Conservation (phyloP, 108 stramenopile species). For the Pseudonitzschia pungens region DNA sequence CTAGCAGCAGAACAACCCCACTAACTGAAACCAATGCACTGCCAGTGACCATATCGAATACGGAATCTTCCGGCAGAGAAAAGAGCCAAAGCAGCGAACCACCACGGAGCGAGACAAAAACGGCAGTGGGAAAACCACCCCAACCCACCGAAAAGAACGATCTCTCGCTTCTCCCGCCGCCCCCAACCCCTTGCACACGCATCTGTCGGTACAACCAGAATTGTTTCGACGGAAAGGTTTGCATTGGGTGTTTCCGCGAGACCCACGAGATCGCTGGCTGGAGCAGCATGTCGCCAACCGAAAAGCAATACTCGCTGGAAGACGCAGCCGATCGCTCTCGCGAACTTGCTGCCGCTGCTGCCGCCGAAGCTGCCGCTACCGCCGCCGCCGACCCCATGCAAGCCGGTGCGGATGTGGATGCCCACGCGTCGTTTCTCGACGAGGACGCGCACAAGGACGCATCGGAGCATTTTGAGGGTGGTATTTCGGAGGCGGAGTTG, state of each 20-base stretch:
- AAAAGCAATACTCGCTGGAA: slow-evolving; percentile 49
- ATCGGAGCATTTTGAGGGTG: neutral
- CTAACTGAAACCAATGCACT: neutral
- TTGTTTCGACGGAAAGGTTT: slow-evolving; percentile 62
- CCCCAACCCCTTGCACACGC: slow-evolving; percentile 56
- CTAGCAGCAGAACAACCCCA: neutral
- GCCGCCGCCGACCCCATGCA: too few relatives aligned
- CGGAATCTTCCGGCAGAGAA: neutral
- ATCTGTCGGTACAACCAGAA: slow-evolving; percentile 72
- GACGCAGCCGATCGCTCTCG: slow-evolving; percentile 57
- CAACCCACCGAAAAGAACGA: neutral
- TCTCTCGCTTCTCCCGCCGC: neutral
- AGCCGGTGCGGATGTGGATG: too few relatives aligned
- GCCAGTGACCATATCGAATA: neutral
- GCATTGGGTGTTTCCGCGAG: slow-evolving; percentile 76
- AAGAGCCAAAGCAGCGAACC: neutral
- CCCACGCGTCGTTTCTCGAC: neutral
- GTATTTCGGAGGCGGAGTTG: neutral
- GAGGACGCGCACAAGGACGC: neutral
- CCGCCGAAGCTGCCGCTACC: too few relatives aligned
- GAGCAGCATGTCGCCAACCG: slow-evolving; percentile 47
- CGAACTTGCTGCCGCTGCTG: neutral
- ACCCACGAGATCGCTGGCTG: slow-evolving; percentile 62
- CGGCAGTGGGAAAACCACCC: too few relatives aligned
- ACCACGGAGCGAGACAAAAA: neutral